These are phyloP conservation scores for Backusella liffmaniae DNA, from an alignment of 192 early-diverging fungal species.

Conservation along the genomic window DNA sequence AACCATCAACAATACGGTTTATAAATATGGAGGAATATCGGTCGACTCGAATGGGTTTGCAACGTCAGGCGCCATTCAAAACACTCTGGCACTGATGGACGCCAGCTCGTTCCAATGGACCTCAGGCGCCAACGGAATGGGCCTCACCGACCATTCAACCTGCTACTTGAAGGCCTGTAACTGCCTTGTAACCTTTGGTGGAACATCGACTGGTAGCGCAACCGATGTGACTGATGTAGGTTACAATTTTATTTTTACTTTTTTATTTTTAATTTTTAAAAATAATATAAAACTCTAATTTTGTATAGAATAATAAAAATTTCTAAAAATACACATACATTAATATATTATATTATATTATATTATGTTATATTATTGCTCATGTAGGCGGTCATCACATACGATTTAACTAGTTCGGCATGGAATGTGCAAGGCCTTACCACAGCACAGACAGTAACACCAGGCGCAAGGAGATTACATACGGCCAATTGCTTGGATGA, in stretches of 20 bases:
- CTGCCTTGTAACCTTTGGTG: constrained; percentile 64
- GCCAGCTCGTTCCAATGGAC: constrained; percentile 30
- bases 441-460: constrained; percentile 38
- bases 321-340: constrained; percentile 3
- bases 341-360: neutral
- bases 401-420: constrained; percentile 42
- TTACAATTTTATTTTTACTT: neutral
- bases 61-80: constrained; percentile 19
- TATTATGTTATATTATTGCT: neutral
- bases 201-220: constrained; percentile 48
- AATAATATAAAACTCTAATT: constrained; percentile 1
- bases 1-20: constrained; percentile 53
- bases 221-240: constrained; percentile 42
- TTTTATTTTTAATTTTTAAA: neutral
- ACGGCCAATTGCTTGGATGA: constrained; percentile 65
- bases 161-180: constrained; percentile 43
- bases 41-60: constrained; percentile 27
- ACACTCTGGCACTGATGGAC: constrained; percentile 27
- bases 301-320: neutral
- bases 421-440: constrained; percentile 53
- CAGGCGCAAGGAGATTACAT: constrained; percentile 59
- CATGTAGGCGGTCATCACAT: constrained; percentile 26
- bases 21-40: constrained; percentile 30
- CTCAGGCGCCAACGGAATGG: constrained; percentile 26
- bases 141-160: constrained; percentile 32